Evolutionary conservation across 148 eudicot genomes (phyloP), one percentile per base, ranked within the genome.

Genomic region (Chenopodium quinoa): DNA sequence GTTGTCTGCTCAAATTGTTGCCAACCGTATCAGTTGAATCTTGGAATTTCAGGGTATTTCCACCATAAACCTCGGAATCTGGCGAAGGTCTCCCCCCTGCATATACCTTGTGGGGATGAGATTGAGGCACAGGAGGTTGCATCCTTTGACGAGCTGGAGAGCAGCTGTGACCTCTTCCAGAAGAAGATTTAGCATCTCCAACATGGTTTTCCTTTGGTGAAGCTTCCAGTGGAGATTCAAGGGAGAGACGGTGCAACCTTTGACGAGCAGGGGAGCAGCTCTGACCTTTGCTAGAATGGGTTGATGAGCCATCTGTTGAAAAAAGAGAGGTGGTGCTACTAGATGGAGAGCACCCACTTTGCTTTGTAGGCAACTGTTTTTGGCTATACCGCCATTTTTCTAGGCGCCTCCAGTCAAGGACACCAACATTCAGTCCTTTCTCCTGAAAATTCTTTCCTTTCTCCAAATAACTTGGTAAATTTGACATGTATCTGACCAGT

Each of bases 401-500:
- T 78, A 93, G 80, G 25, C 81, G 87, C 31, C 87, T 81, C 91
- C 94, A 93, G 81, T 95, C 93, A 63, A 95, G 93, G 75, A 95
- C 98, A 78, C 98, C 98, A 79, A 95, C 82, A 82, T 78, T 93
- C 75, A 93, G 87, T 66, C 93, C 84, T 85, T 89, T 94, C 69
- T 93, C 97, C 80, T 84, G 85, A 52, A 50, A 81, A 46, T 82
- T 85, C 76, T 87, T 86, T 56, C 92, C 93, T 82, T 83, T 91
- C 82, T 93, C 94, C 90, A 94, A 85, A 78, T 85, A 94, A 80
- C 87, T 89, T 3, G 97, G 98, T 85, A 93, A 83, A 63, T 87
- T 88, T 64, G 98, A 93, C 97, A 93, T 93, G 90, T 91, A 88
- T 83, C 84, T 91, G 76, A 94, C 92, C 56, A 93, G 83, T 72